Percentiles rank a stretch among this genome's conserved stretches.
phyloP scores from a whole-genome alignment of 2,329 filamentous ascomycete species.

The Talaromyces amestolkiae region DNA sequence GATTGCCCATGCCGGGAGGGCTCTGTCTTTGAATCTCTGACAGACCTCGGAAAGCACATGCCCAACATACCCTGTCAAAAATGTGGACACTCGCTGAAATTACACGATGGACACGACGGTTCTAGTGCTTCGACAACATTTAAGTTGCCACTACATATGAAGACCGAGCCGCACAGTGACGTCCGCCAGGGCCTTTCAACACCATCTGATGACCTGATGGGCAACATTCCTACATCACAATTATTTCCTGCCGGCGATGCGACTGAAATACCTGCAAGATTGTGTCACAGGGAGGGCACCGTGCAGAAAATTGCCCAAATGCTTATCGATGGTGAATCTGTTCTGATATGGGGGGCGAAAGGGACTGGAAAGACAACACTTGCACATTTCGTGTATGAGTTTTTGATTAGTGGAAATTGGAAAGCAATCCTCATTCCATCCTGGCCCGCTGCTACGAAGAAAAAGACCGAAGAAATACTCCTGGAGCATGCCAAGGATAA shows the following conservation, averaged over 20 bases:
- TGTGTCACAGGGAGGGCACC: constrained; percentile 3
- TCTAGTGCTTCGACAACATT: neutral
- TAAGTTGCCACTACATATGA: neutral
- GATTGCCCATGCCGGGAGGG: constrained; percentile 6
- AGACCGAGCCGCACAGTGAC: neutral
- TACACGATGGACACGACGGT: neutral
- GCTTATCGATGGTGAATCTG: neutral
- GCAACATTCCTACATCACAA: neutral
- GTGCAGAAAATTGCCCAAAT: neutral
- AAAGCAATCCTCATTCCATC: constrained; percentile 6
- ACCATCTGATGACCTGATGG: neutral
- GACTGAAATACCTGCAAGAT: neutral
- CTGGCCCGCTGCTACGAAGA: neutral
- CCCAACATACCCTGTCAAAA: neutral
- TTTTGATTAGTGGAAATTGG: neutral
- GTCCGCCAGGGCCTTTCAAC: neutral
- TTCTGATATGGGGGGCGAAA: constrained; percentile 12
- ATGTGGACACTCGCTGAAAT: neutral
- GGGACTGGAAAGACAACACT: constrained; percentile 10
- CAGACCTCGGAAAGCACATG: neutral
- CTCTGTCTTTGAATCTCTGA: neutral
- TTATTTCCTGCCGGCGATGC: neutral
- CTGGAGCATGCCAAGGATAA: neutral
- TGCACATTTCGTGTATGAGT: neutral
- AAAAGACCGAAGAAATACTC: neutral